Conservation (phyloP, 177 flowering plant species). For the Vitis hybrid region DNA sequence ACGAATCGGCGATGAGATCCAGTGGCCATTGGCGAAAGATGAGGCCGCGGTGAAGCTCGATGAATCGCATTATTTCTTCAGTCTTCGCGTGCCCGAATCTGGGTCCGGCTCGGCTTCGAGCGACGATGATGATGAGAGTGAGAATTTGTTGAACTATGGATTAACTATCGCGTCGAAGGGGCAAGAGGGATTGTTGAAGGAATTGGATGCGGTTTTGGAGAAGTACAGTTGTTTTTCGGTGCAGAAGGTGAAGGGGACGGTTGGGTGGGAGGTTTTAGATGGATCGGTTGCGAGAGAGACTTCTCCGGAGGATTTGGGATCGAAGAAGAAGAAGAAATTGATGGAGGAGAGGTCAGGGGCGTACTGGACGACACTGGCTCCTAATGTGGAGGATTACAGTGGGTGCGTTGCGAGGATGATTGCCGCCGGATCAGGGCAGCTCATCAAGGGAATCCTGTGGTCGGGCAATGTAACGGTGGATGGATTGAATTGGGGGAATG, state of each 20-base stretch:
- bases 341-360: slow-evolving; percentile 72
- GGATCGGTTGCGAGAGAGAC: too few relatives aligned
- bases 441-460: slow-evolving; percentile 87
- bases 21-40: slow-evolving; percentile 89
- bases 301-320: slow-evolving; percentile 39
- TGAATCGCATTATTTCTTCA: slow-evolving; percentile 84
- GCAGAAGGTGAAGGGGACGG: slow-evolving; percentile 37
- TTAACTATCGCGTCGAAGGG: slow-evolving; percentile 80
- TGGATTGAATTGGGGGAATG: slow-evolving; percentile 81
- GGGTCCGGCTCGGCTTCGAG: slow-evolving; percentile 17
- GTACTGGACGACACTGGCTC: slow-evolving; percentile 94
- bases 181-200: slow-evolving; percentile 53
- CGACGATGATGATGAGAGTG: slow-evolving; percentile 23
- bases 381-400: slow-evolving; percentile 95
- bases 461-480: slow-evolving; percentile 93
- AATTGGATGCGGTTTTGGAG: slow-evolving; percentile 61
- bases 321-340: slow-evolving; percentile 49
- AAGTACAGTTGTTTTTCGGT: slow-evolving; percentile 58
- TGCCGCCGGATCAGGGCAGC: slow-evolving; percentile 78
- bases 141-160: slow-evolving; percentile 58
- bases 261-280: slow-evolving; percentile 30
- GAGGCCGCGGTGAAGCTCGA: slow-evolving; percentile 81
- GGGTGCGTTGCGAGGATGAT: slow-evolving; percentile 64
- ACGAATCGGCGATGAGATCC: slow-evolving; percentile 70
- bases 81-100: slow-evolving; percentile 45